Evolutionary conservation across 1,284 basidiomycete genomes (phyloP).

Genomic region (Ustilago xerochloae): DNA sequence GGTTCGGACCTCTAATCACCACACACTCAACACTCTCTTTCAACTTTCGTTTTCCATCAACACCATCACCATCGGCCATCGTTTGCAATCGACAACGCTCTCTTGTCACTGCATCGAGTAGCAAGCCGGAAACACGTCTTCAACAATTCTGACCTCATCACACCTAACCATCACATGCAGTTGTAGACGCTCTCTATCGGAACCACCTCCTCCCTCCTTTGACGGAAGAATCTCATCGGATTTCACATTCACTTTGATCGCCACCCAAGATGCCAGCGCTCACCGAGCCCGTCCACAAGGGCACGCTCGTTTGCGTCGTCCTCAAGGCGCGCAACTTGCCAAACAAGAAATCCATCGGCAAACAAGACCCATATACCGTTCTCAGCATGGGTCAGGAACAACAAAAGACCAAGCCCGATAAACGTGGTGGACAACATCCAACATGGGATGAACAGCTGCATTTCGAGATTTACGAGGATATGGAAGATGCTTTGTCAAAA

Average conservation of each 20-base stretch:
- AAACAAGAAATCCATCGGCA: constrained; percentile 72
- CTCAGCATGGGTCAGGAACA: constrained; percentile 75
- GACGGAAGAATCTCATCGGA: background rate
- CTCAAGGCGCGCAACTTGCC: constrained; percentile 82
- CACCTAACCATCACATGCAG: background rate
- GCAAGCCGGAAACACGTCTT: too few species aligned
- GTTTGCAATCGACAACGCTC: too few species aligned
- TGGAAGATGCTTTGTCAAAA: constrained; percentile 74
- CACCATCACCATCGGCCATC: too few species aligned
- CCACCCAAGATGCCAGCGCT: constrained; percentile 35
- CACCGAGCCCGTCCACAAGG: constrained; percentile 68
- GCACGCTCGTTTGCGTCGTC: constrained; percentile 93
- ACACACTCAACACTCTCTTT: too few species aligned
- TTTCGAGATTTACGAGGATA: constrained; percentile 87
- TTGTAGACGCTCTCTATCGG: too few species aligned
- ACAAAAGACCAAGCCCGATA: constrained; percentile 82
- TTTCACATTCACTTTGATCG: background rate
- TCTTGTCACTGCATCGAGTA: too few species aligned
- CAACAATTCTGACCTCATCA: too few species aligned
- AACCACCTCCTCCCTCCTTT: too few species aligned
- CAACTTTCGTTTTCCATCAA: too few species aligned
- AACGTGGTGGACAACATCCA: constrained; percentile 95
- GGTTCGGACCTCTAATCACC: constrained; percentile 11
- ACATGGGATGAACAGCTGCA: constrained; percentile 99
- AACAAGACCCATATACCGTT: constrained; percentile 95